A percentile compares a stretch with the other conserved stretches of the same genome.
Evolutionary conservation across 1,284 basidiomycete genomes (phyloP).

Genomic region (Trametes pubescens): DNA sequence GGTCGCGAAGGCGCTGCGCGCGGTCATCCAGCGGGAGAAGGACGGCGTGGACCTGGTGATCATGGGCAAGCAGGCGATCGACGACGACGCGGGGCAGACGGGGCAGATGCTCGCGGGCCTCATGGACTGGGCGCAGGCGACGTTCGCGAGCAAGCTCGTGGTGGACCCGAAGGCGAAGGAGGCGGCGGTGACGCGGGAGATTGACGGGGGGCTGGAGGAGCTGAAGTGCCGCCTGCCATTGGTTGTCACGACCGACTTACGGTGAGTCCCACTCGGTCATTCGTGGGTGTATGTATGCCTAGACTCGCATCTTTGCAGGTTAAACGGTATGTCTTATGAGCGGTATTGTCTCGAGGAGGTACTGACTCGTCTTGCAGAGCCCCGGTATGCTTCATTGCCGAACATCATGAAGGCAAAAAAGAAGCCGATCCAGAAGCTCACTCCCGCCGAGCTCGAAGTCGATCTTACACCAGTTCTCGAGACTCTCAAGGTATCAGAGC

Average conservation of each 20-base stretch:
- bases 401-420: slow-evolving; percentile 99
- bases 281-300: neutral
- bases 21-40: slow-evolving; percentile 77
- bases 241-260: slow-evolving; percentile 92
- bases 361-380: slow-evolving; percentile 61
- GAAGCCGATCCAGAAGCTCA: slow-evolving; percentile 92
- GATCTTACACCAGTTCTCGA: slow-evolving; percentile 86
- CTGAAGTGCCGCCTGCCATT: slow-evolving; percentile 85
- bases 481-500: slow-evolving; percentile 91
- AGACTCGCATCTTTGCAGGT: slow-evolving; percentile 43
- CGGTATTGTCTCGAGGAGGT: slow-evolving; percentile 1
- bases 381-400: slow-evolving; percentile 92
- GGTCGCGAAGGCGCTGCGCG: slow-evolving; percentile 86
- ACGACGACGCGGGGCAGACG: slow-evolving; percentile 97
- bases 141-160: slow-evolving; percentile 92
- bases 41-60: slow-evolving; percentile 88
- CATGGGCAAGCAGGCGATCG: slow-evolving; percentile 99
- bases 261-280: slow-evolving; percentile 58
- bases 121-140: slow-evolving; percentile 93
- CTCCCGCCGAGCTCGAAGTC: slow-evolving; percentile 84
- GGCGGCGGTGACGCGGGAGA: slow-evolving; percentile 87
- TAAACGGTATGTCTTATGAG: slow-evolving; percentile 58
- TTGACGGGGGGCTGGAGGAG: slow-evolving; percentile 94
- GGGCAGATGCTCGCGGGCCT: slow-evolving; percentile 98
- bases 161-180: slow-evolving; percentile 75